phyloP scores from a whole-genome alignment of 1,284 basidiomycete species.

The Malassezia equina region DNA sequence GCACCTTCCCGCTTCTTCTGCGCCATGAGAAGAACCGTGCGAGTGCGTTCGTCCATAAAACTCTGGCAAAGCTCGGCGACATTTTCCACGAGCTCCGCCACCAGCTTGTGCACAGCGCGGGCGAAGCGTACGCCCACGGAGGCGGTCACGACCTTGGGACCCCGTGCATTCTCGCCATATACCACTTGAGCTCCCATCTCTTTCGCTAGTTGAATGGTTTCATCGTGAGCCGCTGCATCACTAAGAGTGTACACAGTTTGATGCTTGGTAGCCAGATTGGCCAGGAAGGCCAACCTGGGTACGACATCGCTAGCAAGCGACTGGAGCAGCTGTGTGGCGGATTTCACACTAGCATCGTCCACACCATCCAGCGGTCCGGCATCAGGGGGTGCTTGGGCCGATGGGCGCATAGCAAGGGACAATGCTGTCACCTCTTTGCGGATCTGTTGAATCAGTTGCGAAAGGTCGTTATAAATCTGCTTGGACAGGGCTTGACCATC shows the following conservation, averaged over 20 bases:
- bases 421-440: constrained; percentile 31
- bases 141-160: constrained; percentile 20
- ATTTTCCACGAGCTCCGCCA: constrained; percentile 23
- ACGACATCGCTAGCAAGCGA: constrained; percentile 27
- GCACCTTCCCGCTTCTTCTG: constrained; percentile 21
- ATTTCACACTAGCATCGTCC: constrained; percentile 26
- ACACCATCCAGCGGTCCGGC: constrained; percentile 23
- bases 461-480: constrained; percentile 26
- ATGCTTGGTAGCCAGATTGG: constrained; percentile 33
- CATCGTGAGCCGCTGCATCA: constrained; percentile 4
- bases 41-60: constrained; percentile 27
- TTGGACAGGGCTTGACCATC: constrained; percentile 19
- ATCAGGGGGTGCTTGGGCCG: background rate
- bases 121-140: constrained; percentile 30
- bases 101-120: constrained; percentile 22
- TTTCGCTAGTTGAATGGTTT: constrained; percentile 18
- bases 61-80: constrained; percentile 34
- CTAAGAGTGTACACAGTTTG: constrained; percentile 6
- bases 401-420: constrained; percentile 29
- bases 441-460: constrained; percentile 21
- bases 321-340: constrained; percentile 26
- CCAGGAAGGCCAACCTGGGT: constrained; percentile 34
- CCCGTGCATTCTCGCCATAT: constrained; percentile 23
- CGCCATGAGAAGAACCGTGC: constrained; percentile 23
- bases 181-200: constrained; percentile 31